phyloP scores from a whole-genome alignment of 1,284 basidiomycete genomes.

The Pseudozyma pruni region DNA sequence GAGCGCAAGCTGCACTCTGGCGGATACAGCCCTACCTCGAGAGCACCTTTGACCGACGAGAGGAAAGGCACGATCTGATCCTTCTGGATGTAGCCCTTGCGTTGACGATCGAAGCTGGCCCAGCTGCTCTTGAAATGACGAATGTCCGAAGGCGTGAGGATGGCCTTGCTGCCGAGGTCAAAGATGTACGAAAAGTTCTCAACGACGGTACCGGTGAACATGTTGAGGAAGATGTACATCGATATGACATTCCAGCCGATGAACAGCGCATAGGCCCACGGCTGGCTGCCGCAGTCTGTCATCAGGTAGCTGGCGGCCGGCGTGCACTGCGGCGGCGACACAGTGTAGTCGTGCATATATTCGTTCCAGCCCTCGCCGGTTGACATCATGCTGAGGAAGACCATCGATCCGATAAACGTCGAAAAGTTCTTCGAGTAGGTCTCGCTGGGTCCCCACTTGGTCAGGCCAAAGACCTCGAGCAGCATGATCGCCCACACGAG shows the following conservation, averaged over 20 bases:
- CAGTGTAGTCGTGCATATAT: slow-evolving; percentile 68
- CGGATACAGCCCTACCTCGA: slow-evolving; percentile 61
- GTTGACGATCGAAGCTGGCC: slow-evolving; percentile 82
- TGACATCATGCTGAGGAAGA: slow-evolving; percentile 79
- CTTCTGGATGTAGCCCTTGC: slow-evolving; percentile 82
- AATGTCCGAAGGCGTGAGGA: slow-evolving; percentile 78
- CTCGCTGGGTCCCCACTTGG: slow-evolving; percentile 81
- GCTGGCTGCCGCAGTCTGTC: slow-evolving; percentile 88
- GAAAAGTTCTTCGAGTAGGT: slow-evolving; percentile 83
- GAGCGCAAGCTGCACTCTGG: slow-evolving; percentile 35
- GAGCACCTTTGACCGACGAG: slow-evolving; percentile 47
- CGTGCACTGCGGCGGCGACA: slow-evolving; percentile 85
- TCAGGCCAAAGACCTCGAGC: slow-evolving; percentile 91
- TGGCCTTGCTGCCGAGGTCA: slow-evolving; percentile 84
- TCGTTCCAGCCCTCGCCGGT: slow-evolving; percentile 70
- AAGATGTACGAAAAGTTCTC: slow-evolving; percentile 97
- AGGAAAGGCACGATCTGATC: slow-evolving; percentile 83
- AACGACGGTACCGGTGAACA: slow-evolving; percentile 81
- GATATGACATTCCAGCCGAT: slow-evolving; percentile 96
- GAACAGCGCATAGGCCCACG: slow-evolving; percentile 88
- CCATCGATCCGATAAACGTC: slow-evolving; percentile 80
- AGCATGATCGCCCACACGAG: slow-evolving; percentile 90
- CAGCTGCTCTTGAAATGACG: slow-evolving; percentile 88
- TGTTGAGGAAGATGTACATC: slow-evolving; percentile 86
- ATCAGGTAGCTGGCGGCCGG: slow-evolving; percentile 73